Evolutionary conservation across 164 flowering plant genomes (phyloP), one percentile per base, ranked within the genome.

Genomic region (Magnolia officinalis): DNA sequence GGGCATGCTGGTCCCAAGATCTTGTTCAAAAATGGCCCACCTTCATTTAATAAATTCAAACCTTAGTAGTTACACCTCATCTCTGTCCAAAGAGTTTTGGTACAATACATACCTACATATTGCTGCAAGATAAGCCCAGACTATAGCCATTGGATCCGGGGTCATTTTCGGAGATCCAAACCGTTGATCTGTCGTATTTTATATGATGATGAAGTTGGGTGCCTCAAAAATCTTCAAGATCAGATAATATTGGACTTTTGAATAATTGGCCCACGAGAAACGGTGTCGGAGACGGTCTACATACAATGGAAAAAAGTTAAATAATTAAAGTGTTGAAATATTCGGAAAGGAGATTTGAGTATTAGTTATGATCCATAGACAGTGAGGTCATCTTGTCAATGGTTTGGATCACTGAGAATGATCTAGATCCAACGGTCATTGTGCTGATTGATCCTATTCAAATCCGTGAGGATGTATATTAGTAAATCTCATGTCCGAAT

Each of bases 1-100:
- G 50, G 50, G 37, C 65, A n/a, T 52, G 16, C 74, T 72, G 64
- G 64, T 59, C 64, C 74, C 74, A 23, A 72, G 9, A 24, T 24
- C n/a, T 23, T 72, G 20, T 13, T 24, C 55, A 24, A 31, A 61
- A 26, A 26, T 59, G 29, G 29, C 55, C 11, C 55, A 67, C 72
- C 45, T 13, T 49, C 14, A 70, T 19, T 49, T 14, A 37, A 10
- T 70, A 14, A 70, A 70, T 37, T 49, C 51, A 14, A 7, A 18
- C 11, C 16, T 18, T 9, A 11, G 16, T 29, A 20, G 18, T 11
- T 19, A 23, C 45, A 23, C 70, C 70, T 23, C 20, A 8, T 67
- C 70, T 29, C 2, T 19, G 18, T 55, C 18, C 18, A 16, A 55
- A 11, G 61, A 55, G 61, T 55, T 55, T 8, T 21, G 18, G 63